phyloP scores from a whole-genome alignment of 169 alveolate species.

The Theileria orientalis region DNA sequence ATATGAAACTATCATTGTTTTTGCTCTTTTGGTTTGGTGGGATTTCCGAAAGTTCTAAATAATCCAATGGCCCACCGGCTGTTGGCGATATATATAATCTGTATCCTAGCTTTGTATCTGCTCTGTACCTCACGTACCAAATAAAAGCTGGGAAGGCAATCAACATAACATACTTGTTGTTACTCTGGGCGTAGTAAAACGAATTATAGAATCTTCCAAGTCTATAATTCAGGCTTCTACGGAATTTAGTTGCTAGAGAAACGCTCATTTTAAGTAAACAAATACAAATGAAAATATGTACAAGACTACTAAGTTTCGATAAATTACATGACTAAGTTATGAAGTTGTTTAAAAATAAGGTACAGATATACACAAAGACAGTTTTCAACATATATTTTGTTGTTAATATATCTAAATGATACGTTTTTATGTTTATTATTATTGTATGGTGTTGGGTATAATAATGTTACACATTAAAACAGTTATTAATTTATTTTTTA shows the following conservation, averaged over 20 bases:
- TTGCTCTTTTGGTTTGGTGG: conserved; percentile 9
- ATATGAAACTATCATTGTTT: conserved; percentile 1
- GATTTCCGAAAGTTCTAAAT: conserved; percentile 30
- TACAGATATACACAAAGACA: background rate
- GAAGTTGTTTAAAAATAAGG: background rate
- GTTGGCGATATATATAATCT: conserved; percentile 69
- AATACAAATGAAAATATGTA: background rate
- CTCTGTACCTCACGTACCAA: conserved; percentile 78
- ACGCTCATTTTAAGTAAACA: background rate
- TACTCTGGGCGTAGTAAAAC: conserved; percentile 82
- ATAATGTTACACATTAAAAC: background rate
- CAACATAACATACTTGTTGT: conserved; percentile 79
- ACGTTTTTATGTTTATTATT: too few relatives aligned
- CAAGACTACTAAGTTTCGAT: background rate
- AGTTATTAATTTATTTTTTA: background rate
- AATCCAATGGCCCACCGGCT: conserved; percentile 64
- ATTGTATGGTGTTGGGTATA: background rate
- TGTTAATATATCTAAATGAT: too few relatives aligned
- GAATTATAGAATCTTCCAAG: conserved; percentile 78
- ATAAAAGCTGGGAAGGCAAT: conserved; percentile 78
- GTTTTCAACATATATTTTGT: background rate
- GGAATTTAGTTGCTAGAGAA: conserved; percentile 35
- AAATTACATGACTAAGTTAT: background rate
- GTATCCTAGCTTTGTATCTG: conserved; percentile 83
- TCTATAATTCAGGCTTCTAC: conserved; percentile 71